Evolutionary conservation across 208 protist species (phyloP), one percentile per base, ranked within the genome.

Genomic region (Trypanosoma grayi): DNA sequence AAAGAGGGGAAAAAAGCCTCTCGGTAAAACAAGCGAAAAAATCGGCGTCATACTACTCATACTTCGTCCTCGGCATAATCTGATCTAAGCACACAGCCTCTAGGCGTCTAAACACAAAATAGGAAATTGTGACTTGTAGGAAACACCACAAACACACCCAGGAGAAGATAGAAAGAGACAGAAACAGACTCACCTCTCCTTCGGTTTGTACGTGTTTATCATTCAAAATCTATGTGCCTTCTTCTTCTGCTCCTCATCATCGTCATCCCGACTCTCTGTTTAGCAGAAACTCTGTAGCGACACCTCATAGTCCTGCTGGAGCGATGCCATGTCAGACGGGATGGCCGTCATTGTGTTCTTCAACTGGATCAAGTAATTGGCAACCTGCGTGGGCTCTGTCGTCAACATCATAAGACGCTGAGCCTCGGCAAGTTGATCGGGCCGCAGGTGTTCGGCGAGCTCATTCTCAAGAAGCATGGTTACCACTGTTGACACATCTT

Each of bases 331-430:
- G 57, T 88, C 70, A 11, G 58, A 73, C 13, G 81, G 75, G 30
- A 95, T 64, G 18, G 73, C 64, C 18, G 57, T 52, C 72, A 95
- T 89, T 44, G 83, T 52, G 53, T 82, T 81, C 33, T 84, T 83
- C 41, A 92, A 65, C 44, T 91, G 79, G 25, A 95, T 75, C 37
- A 95, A 59, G 27, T 81, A 78, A 44, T 81, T 85, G 16, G 83
- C 81, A 22, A 91, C 74, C 22, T 88, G 89, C 25, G 83, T 90
- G 9, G 73, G 68, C 57, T 90, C 79, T 24, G 66, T 67, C 5
- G 81, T 66, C 51, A 85, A 60, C 43, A 80, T 66, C 47, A 85
- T 54, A 2, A 95, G 76, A 33, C 74, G 73, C 54, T 91, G 83
- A 28, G 88, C 40, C 2, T 77, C 60, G 2, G 58, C 60, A 33